Evolutionary conservation across 192 early-diverging fungal species (phyloP), one percentile per base, ranked within the genome.

Genomic region (Coemansia sp.): DNA sequence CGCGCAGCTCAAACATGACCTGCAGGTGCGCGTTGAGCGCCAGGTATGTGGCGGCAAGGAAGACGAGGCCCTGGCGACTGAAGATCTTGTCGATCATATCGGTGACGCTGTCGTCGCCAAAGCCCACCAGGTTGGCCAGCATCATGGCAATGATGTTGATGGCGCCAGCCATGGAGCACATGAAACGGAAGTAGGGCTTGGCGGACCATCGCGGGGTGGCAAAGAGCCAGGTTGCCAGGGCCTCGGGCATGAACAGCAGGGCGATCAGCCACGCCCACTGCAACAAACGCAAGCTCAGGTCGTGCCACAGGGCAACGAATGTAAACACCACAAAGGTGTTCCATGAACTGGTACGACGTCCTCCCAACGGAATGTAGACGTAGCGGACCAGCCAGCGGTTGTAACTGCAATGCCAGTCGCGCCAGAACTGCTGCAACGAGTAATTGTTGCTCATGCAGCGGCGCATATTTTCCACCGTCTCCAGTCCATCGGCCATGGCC

Each of bases 271-370:
- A 96, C 14, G 90, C 92, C 94, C 93, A 98, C 29, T 91, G 90
- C 62, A 97, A 62, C 23, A 98, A 65, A 19, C 84, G 82, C 65
- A 94, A 62, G 23, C 88, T 83, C 41, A 97, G 90, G 62, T 98
- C 97, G 75, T 98, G 97, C 97, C 97, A 98, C 14, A 98, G 57
- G 7, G 95, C 97, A 9, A 98, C 97, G 85, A 97, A 98, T 1
- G 94, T 94, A 69, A 98, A 98, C 2, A 93, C 84, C 2, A 91
- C 82, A 74, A 89, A 92, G 28, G 90, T 87, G 67, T 95, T 95
- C 73, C 90, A 84, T 7, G 82, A 47, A 47, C 86, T 82, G 44
- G 88, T 85, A 8, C 74, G 70, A 2, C 84, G 67, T 28, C 95
- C 96, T 10, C 97, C 97, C 57, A 98, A 70, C 7, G 97, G 95